Evolutionary conservation across 177 flowering plant species (phyloP), one percentile per base, ranked within the genome.

Genomic region (Vitis hybrid): DNA sequence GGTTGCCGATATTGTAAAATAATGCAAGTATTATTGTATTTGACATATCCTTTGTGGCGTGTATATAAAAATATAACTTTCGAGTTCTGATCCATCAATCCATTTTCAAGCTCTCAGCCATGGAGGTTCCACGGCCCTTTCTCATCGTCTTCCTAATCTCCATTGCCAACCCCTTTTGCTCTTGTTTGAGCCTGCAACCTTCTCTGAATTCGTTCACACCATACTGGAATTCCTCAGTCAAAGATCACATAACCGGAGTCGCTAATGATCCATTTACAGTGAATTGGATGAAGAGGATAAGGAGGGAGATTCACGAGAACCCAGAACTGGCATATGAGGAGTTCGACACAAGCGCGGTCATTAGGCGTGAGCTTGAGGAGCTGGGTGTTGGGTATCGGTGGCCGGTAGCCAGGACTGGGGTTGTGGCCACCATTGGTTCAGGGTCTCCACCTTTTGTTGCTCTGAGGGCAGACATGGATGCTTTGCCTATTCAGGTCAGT

Each of bases 381-480:
- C 73, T 90, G 71, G 91, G 92, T 3, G 70, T 92, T 3, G 21
- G 70, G n/a, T 90, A 89, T 61, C 68, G 69, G 54, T 88, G 87
- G 81, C 97, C 95, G 0, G 83, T 90, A 19, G 94, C 97, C 0
- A 14, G 63, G 30, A 92, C 97, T 1, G 97, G 97, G 7, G 81
- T 90, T 2, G 84, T 86, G 2, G 97, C 87, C 12, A 19, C 67
- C 11, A 76, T 92, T 74, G 97, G 97, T 11, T 76, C 89, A 11
- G 94, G 93, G 2, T 71, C 70, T 2, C 87, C 89, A 0, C 97
- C 95, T 6, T 85, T 88, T 78, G 89, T 90, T 51, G 97, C 91
- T 23, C 79, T 92, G 0, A 85, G 97, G 73, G 97, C 93, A 3
- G 97, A 92, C 60, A 92, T 92, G 95, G 97, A 92, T 79, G 97